Base-by-base conservation (phyloP, 257 asterid genomes). In the Plantago ovata region DNA sequence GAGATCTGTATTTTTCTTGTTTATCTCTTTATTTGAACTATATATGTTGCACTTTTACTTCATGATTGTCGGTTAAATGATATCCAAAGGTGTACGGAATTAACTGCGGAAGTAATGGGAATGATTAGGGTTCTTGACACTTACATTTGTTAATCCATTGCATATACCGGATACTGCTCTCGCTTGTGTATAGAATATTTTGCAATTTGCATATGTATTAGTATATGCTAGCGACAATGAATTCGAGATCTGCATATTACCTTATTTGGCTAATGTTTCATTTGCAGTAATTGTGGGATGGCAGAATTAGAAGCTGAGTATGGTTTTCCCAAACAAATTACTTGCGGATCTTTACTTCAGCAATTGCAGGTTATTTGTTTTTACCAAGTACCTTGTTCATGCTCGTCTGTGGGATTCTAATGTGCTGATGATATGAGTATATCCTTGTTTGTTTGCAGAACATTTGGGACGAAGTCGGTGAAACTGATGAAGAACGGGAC, bases 391-490 rank as follows among this genome's bases (percentile, higher is more conserved):
- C 48, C 36, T 1, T 19, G 21, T 39, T 56, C 51, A 4, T 56
- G 55, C 58, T 58, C 20, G 14, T 64, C 38, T 67, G 52, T 58
- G 13, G 49, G 40, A 20, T 10, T 58, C 32, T 53, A 14, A 42
- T 50, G 48, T 38, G 57, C 61, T 67, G 51, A 71, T 39, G 7
- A 33, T 48, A 61, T 12, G 49, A n/a, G 33, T 10, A 40, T 46
- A 38, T 56, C 62, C 48, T 60, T 68, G 41, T 53, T 63, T 48
- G 56, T 18, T 50, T 81, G 82, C 83, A 90, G 97, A 80, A 81
- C 81, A 84, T 90, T 9, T 90, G 97, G 97, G 97, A 90, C 71
- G 97, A 90, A 69, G 97, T 90, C 41, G 97, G 97, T 33, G 95
- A 86, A 75, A 83, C 73, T 56, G 95, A 86, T 15, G 95, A 90